These are phyloP conservation scores for Thielaviopsis ethacetica DNA, from an alignment of 2,329 filamentous ascomycete genomes.

Conservation along the genomic window DNA sequence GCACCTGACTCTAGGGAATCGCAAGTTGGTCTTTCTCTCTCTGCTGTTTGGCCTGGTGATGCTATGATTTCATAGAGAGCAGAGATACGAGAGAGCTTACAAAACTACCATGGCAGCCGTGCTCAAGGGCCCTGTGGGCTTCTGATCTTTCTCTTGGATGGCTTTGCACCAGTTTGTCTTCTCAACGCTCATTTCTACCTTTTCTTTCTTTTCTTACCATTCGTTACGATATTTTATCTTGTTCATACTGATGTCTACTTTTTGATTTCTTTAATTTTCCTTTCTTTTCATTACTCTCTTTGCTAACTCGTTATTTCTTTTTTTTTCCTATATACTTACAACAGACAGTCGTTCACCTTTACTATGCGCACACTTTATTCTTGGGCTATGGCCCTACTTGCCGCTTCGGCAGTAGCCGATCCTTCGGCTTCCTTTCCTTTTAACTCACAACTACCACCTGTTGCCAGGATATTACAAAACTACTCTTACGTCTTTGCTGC, in stretches of 20 bases:
- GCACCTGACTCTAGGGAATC: neutral
- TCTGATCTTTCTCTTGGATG: conserved; percentile 1
- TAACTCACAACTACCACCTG: conserved; percentile 69
- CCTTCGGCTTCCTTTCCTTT: conserved; percentile 49
- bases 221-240: neutral
- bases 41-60: neutral
- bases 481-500: conserved; percentile 58
- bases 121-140: neutral
- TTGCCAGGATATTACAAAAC: conserved; percentile 49
- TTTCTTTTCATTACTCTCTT: neutral
- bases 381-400: conserved; percentile 17
- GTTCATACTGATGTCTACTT: neutral
- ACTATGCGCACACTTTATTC: conserved; percentile 10
- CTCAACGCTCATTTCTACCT: neutral
- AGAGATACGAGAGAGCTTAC: neutral
- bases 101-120: neutral
- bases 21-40: neutral
- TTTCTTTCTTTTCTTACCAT: neutral
- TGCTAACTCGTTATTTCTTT: neutral
- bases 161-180: neutral
- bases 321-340: neutral
- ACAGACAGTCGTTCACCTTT: neutral
- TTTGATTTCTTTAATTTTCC: neutral
- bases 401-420: conserved; percentile 19
- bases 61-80: neutral